Conservation (phyloP, 306 rosid genomes). For the Prosopis cineraria region DNA sequence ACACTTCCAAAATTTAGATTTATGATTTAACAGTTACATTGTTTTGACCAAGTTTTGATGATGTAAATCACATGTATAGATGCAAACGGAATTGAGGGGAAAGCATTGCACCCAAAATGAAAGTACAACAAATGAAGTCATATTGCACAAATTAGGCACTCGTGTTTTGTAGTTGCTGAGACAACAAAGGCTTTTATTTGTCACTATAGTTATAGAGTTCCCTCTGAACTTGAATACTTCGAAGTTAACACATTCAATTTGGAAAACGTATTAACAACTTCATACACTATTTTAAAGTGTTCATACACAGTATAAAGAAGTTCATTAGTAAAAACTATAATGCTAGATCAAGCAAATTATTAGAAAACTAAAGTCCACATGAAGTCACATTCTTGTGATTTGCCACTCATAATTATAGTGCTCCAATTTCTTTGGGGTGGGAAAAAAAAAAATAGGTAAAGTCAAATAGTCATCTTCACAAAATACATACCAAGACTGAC, state of each 20-base stretch:
- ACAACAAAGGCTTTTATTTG: not conserved
- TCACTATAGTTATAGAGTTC: not conserved
- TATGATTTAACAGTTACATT: not conserved
- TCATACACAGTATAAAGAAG: not conserved
- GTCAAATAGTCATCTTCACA: too few relatives aligned
- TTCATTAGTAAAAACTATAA: not conserved
- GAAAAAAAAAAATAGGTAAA: too few relatives aligned
- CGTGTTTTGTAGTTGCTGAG: not conserved
- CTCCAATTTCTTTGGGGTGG: too few relatives aligned
- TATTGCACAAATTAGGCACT: not conserved
- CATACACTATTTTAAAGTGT: not conserved
- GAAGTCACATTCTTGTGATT: not conserved
- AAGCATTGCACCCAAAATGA: constrained; percentile 20
- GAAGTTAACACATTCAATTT: not conserved
- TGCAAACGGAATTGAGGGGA: constrained; percentile 1
- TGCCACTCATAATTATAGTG: too few relatives aligned
- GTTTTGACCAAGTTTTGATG: constrained; percentile 9
- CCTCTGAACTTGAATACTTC: not conserved
- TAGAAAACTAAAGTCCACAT: not conserved
- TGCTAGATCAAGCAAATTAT: not conserved
- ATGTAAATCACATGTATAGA: not conserved
- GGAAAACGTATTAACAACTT: not conserved
- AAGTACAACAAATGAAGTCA: constrained; percentile 3
- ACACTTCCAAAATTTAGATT: not conserved
- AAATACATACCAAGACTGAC: too few relatives aligned